Base-by-base conservation (phyloP, 768 basidiomycete genomes). In the Russula olivacea region DNA sequence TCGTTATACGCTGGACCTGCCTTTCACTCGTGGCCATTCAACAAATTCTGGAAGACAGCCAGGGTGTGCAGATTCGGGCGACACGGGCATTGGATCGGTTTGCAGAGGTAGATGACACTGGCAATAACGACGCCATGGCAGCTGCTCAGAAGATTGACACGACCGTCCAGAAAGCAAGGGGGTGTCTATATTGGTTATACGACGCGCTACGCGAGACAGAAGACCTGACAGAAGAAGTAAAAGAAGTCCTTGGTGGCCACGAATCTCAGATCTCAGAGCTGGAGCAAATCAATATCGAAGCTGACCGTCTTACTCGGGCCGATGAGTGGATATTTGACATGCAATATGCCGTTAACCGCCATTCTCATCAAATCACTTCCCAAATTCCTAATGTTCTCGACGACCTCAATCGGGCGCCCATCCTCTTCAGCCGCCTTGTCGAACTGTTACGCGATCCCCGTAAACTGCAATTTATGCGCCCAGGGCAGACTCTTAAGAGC, bases 11-110 rank as follows among this genome's bases (percentile, higher is more conserved):
- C 45, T 66, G 65, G 65, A 66, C 55, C 12, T 66, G 54, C 32
- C 55, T 66, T 55, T 50, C 65, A 4, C 25, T 66, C 25, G 19
- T 66, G 58, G 50, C 41, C 25, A 60, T 52, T 43, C 65, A 45
- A 32, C 38, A 21, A 23, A 19, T 57, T 17, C 41, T 66, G 19
- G 8, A 11, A 15, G 5, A 15, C 6, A 11, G 14, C 14, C 4
- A 8, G 34, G 5, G 15, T 2, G 17, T 12, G 48, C n/a, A 14
- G 11, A 3, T 10, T 21, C 17, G 36, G 4, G 38, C 15, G 34
- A 19, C 1, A 4, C 15, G 7, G 34, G n/a, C 15, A n/a, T n/a
- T n/a, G n/a, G 34, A n/a, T 43, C 3, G 5, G 6, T 1, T 45
- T 34, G 8, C 17, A 23, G 3, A 5, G 11, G 45, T 11, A 34